Conservation (phyloP, 371 early-diverging fungal genomes). For the Syncephalastrum racemosum region DNA sequence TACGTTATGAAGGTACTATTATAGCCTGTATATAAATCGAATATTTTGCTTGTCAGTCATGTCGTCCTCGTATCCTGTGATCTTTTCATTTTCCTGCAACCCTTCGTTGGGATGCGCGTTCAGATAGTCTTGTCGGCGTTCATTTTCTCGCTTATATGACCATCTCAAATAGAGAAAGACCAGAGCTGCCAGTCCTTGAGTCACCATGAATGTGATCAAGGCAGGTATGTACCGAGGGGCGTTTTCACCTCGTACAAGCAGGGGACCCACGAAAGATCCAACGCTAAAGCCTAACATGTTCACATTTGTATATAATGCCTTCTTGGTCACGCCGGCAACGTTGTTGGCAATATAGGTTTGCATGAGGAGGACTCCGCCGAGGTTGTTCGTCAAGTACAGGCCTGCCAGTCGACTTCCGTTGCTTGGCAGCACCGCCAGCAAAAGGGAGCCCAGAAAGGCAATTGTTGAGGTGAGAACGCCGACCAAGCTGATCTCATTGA, state of each 20-base stretch:
- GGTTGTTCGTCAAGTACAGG: slow-evolving; percentile 16
- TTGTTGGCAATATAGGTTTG: slow-evolving; percentile 23
- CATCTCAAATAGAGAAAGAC: no score
- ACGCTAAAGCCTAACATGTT: slow-evolving; percentile 29
- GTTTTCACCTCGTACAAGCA: slow-evolving; percentile 25
- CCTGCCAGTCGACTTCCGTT: slow-evolving; percentile 21
- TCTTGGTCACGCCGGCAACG: slow-evolving; percentile 32
- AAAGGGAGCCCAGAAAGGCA: slow-evolving; percentile 19
- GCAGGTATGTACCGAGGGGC: background rate
- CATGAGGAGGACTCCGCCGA: background rate
- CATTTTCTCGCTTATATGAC: slow-evolving; percentile 8
- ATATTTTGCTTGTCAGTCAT: slow-evolving; percentile 17
- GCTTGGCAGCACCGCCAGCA: slow-evolving; percentile 23
- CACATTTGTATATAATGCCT: slow-evolving; percentile 21
- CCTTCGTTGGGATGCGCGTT: slow-evolving; percentile 7
- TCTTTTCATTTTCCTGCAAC: slow-evolving; percentile 17
- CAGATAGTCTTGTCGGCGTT: slow-evolving; percentile 1
- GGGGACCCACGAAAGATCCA: slow-evolving; percentile 28
- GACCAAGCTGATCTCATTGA: slow-evolving; percentile 4
- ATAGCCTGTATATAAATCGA: slow-evolving; percentile 11
- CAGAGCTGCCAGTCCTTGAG: no score
- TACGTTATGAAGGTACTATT: background rate
- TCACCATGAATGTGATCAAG: no score
- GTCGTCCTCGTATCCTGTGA: background rate
- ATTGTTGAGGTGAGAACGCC: background rate